These are phyloP conservation scores for Takashimella koratensis DNA, from an alignment of 1,284 basidiomycete species.

Conservation along the genomic window DNA sequence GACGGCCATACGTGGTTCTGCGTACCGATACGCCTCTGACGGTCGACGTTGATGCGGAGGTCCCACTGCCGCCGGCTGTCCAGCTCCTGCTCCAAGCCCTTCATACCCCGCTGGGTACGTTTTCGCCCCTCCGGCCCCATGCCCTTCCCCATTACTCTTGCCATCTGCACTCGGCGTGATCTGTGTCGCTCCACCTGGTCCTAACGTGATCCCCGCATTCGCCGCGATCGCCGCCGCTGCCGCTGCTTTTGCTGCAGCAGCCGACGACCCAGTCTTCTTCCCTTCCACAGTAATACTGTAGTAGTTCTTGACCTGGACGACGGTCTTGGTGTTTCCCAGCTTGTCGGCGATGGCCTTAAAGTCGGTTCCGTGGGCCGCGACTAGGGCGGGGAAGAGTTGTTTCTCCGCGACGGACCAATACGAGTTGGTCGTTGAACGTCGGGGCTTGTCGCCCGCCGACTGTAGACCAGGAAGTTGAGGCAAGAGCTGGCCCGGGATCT, in stretches of 20 bases:
- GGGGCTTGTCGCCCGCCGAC: conserved; percentile 8
- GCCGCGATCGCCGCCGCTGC: neutral
- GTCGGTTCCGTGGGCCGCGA: conserved; percentile 67
- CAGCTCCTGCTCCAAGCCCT: neutral
- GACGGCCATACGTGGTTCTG: conserved; percentile 38
- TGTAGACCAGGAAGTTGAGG: neutral
- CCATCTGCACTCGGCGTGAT: neutral
- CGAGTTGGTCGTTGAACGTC: conserved; percentile 37
- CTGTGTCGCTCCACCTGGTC: too few relatives aligned
- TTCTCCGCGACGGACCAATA: conserved; percentile 57
- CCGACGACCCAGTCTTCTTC: neutral
- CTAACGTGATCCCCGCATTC: neutral
- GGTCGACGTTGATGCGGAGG: too few relatives aligned
- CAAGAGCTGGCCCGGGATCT: neutral
- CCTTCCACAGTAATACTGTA: conserved; percentile 15
- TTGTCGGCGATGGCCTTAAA: conserved; percentile 69
- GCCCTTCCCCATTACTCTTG: neutral
- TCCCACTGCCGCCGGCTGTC: too few relatives aligned
- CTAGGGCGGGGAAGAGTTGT: conserved; percentile 59
- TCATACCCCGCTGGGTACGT: neutral
- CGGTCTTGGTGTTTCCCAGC: conserved; percentile 69
- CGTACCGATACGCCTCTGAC: neutral
- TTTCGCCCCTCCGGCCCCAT: too few relatives aligned
- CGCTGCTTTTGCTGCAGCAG: neutral
- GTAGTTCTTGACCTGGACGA: conserved; percentile 67